phyloP scores from a whole-genome alignment of 164 flowering plant genomes.

The Nymphaea thermarum region DNA sequence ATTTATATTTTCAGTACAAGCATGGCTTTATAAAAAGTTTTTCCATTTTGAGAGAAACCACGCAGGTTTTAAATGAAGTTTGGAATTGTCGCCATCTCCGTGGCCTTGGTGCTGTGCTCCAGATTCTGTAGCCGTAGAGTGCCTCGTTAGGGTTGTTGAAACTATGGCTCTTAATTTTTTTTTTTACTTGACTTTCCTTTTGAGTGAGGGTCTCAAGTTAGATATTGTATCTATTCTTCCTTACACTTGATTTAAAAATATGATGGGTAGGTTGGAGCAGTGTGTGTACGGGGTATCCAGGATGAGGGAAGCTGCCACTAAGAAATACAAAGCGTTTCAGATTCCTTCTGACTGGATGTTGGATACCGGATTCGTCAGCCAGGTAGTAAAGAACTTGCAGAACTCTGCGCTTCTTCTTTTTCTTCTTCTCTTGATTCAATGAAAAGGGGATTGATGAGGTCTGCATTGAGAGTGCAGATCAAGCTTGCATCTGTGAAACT shows the following conservation, averaged over 20 bases:
- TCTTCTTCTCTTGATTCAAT: no score
- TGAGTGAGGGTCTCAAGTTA: no score
- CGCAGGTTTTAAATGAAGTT: background rate
- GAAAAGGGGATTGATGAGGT: background rate
- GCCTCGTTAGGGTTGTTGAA: background rate
- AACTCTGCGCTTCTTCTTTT: background rate
- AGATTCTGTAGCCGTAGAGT: background rate
- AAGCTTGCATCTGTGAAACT: slow-evolving; percentile 88
- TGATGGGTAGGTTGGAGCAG: slow-evolving; percentile 60
- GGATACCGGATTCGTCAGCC: slow-evolving; percentile 68
- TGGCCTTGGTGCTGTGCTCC: background rate
- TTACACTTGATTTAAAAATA: background rate
- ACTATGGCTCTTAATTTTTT: background rate
- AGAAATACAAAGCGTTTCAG: slow-evolving; percentile 44
- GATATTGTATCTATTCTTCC: no score
- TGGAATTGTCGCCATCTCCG: background rate
- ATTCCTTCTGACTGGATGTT: slow-evolving; percentile 92
- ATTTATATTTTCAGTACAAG: no score
- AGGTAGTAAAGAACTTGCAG: slow-evolving; percentile 27
- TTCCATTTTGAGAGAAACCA: background rate
- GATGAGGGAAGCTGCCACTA: slow-evolving; percentile 69
- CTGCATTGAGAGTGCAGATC: slow-evolving; percentile 31
- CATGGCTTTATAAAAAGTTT: no score
- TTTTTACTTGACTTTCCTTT: no score
- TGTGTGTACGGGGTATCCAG: slow-evolving; percentile 71